Evolutionary conservation across 768 basidiomycete species (phyloP).

Genomic region (Podaxis sp.): DNA sequence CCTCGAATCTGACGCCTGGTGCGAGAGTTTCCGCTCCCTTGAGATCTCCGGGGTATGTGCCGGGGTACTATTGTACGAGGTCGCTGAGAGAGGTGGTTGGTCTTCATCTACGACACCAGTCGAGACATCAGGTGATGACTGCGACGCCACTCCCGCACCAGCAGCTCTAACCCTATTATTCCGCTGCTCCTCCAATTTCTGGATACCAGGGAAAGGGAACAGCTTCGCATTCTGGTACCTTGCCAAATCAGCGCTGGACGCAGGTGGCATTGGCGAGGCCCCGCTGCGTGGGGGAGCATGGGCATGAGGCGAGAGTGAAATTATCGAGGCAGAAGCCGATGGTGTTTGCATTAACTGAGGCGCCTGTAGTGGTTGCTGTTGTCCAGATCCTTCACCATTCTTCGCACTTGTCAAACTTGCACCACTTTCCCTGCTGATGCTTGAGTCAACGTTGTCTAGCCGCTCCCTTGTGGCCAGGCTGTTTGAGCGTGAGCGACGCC

Average conservation of each 20-base stretch:
- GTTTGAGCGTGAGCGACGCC: conserved; percentile 76
- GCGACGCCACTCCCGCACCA: conserved; percentile 41
- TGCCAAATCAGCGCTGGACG: conserved; percentile 62
- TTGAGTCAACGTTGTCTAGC: conserved; percentile 68
- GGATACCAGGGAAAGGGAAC: conserved; percentile 87
- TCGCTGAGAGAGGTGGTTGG: conserved; percentile 34
- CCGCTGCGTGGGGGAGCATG: conserved; percentile 43
- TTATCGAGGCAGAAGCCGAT: conserved; percentile 67
- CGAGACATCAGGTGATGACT: conserved; percentile 41
- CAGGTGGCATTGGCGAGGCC: conserved; percentile 75
- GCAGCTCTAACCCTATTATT: conserved; percentile 45
- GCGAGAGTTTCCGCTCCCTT: conserved; percentile 61
- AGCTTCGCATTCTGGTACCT: conserved; percentile 79
- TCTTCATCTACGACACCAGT: conserved; percentile 46
- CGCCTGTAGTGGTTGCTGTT: conserved; percentile 37
- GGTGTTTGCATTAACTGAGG: conserved; percentile 52
- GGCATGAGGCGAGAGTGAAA: conserved; percentile 55
- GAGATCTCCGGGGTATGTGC: conserved; percentile 44
- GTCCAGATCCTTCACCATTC: conserved; percentile 28
- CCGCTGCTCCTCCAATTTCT: conserved; percentile 70
- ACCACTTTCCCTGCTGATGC: conserved; percentile 72
- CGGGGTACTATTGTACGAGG: conserved; percentile 47
- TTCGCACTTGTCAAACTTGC: conserved; percentile 63
- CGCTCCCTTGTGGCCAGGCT: conserved; percentile 65
- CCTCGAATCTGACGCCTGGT: conserved; percentile 67